Conservation (phyloP, 352 stramenopile species). For the Plasmopara halstedii region DNA sequence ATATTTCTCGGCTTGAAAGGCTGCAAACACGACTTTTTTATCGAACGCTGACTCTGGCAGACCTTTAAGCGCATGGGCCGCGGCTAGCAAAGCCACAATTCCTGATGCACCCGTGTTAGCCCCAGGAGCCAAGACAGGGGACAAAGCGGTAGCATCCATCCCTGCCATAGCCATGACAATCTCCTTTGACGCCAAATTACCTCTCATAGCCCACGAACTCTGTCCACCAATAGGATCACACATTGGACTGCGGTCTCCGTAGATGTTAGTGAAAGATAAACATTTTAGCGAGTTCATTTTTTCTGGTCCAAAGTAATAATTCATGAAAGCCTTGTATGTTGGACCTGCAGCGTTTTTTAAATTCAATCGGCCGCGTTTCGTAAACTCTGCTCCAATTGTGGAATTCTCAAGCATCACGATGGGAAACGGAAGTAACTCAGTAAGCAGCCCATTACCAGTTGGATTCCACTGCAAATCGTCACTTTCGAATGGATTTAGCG, state of each 20-base stretch:
- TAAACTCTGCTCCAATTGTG: conserved; percentile 30
- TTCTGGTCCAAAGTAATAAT: conserved; percentile 77
- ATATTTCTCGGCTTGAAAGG: conserved; percentile 75
- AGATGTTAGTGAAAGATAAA: conserved; percentile 71
- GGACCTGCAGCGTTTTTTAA: conserved; percentile 27
- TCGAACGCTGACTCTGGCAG: conserved; percentile 54
- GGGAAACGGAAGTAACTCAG: conserved; percentile 40
- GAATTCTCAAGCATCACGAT: conserved; percentile 57
- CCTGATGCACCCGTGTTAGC: conserved; percentile 70
- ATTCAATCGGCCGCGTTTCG: conserved; percentile 54
- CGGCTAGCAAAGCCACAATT: conserved; percentile 66
- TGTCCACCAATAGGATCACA: conserved; percentile 78
- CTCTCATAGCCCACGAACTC: conserved; percentile 58
- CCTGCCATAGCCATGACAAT: conserved; percentile 64
- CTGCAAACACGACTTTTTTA: conserved; percentile 75
- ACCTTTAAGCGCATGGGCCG: conserved; percentile 54
- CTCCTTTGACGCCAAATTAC: conserved; percentile 37
- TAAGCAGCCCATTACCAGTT: conserved; percentile 37
- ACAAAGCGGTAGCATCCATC: conserved; percentile 72
- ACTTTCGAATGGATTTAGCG: conserved; percentile 58
- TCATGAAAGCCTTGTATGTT: conserved; percentile 73
- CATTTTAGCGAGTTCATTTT: conserved; percentile 69
- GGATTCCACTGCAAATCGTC: conserved; percentile 65
- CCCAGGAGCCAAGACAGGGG: conserved; percentile 59
- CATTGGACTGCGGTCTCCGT: conserved; percentile 47